Evolutionary conservation across 768 basidiomycete species (phyloP), one percentile per base, ranked within the genome.

Genomic region (Lentinula raphanica): DNA sequence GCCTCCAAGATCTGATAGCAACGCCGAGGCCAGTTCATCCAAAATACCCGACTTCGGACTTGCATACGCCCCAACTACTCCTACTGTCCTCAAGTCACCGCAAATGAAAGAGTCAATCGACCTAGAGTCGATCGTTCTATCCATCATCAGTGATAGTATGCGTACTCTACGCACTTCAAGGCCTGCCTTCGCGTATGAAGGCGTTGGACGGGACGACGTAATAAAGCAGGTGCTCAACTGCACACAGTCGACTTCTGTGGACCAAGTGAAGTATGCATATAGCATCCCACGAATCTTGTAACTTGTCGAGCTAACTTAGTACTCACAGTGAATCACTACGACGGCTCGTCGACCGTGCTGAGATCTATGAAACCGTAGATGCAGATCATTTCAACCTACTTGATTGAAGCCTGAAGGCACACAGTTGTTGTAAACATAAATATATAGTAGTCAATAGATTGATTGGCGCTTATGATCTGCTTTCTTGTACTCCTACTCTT

Each of bases 301-400:
- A 51, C 5, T 27, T 39, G 12, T 27, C 17, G 27, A 23, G 27
- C 50, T 29, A 29, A 58, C 35, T 13, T 46, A 6, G 19, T 6
- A 27, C 42, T 17, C 8, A 31, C 29, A 49, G 49, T 17, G 28
- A 36, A 40, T 19, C 45, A 9, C 29, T 58, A 28, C 29, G 29
- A 23, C 12, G 39, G 8, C 46, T 58, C 31, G 25, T 50, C 17
- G 27, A 49, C 25, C 21, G 39, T 25, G 57, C 31, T 49, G 23
- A 50, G 27, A 49, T 58, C 19, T 39, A 35, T 38, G 38, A 39
- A 7, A 46, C 49, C 21, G 23, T 50, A 6, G 57, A 58, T 40
- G 19, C 13, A 27, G 23, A 58, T n/a, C 57, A 58, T 29, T 58
- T 58, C 42, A 38, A 42, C 15, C n/a, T 54, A 21, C 27, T 54